phyloP scores from a whole-genome alignment of 495 filamentous ascomycete species.

The Rostrohypoxylon terebratum region DNA sequence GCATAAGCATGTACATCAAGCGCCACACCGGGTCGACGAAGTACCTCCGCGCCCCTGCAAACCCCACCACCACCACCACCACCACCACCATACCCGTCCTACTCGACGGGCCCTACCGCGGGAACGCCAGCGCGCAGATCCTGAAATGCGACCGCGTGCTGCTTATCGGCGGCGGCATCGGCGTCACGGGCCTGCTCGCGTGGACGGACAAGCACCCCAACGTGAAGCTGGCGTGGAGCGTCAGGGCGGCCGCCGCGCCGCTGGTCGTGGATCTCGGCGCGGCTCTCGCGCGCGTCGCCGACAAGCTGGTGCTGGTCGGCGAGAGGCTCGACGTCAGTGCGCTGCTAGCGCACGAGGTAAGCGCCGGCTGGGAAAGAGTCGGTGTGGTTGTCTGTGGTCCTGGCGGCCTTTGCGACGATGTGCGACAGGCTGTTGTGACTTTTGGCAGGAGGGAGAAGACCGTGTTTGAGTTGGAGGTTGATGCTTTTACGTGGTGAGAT shows the following conservation, averaged over 20 bases:
- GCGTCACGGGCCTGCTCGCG: conserved; percentile 51
- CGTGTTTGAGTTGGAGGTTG: conserved; percentile 29
- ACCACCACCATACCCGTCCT: conserved; percentile 42
- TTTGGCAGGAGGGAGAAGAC: conserved; percentile 21
- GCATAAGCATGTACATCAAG: conserved; percentile 50
- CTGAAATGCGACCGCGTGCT: conserved; percentile 51
- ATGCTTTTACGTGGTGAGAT: conserved; percentile 36
- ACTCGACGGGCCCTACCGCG: conserved; percentile 50
- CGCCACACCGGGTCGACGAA: conserved; percentile 49
- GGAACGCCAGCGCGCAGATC: conserved; percentile 9
- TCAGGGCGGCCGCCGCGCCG: conserved; percentile 35
- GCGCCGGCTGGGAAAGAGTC: conserved; percentile 46
- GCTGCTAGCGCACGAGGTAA: conserved; percentile 47
- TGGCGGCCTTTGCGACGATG: conserved; percentile 21
- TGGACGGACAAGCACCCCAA: conserved; percentile 48
- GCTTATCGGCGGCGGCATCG: conserved; percentile 60
- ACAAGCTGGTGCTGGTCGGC: conserved; percentile 52
- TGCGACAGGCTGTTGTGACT: conserved; percentile 18
- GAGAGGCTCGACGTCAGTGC: conserved; percentile 45
- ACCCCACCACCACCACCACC: neutral
- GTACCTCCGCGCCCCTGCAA: conserved; percentile 23
- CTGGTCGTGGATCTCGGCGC: conserved; percentile 44
- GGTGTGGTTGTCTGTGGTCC: conserved; percentile 58
- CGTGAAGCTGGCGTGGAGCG: conserved; percentile 55
- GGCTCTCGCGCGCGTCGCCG: conserved; percentile 34